phyloP scores from a whole-genome alignment of 306 rosid species.

The Cucurbita argyrosperma region DNA sequence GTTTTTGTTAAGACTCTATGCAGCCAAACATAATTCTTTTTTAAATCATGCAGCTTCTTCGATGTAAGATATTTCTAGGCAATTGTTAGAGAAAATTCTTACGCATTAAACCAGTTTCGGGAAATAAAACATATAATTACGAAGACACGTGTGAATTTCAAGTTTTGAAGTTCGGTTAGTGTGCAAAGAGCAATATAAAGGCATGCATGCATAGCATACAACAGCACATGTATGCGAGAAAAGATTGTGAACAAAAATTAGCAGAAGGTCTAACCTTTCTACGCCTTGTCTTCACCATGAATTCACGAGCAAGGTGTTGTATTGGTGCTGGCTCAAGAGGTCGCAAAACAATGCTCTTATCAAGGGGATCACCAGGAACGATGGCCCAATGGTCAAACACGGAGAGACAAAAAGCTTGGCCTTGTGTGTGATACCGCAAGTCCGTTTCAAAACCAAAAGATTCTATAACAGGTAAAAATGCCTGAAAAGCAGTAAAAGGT shows the following conservation, averaged over 20 bases:
- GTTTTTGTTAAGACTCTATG: too few relatives aligned
- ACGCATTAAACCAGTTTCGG: not conserved
- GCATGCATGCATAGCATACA: not conserved
- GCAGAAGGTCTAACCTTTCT: conserved; percentile 51
- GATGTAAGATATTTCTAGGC: too few relatives aligned
- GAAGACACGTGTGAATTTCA: not conserved
- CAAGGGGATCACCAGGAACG: conserved; percentile 97
- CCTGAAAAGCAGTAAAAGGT: conserved; percentile 31
- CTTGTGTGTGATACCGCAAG: conserved; percentile 94
- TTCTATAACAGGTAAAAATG: conserved; percentile 90
- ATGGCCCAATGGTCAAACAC: conserved; percentile 97
- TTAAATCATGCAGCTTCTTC: too few relatives aligned
- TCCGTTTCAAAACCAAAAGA: conserved; percentile 97
- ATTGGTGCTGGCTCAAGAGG: conserved; percentile 98
- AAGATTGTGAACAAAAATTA: not conserved
- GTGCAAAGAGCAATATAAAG: not conserved
- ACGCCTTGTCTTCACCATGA: conserved; percentile 98
- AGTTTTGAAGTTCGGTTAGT: not conserved
- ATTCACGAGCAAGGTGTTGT: conserved; percentile 97
- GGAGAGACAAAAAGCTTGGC: conserved; percentile 84
- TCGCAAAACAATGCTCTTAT: conserved; percentile 83
- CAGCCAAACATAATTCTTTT: too few relatives aligned
- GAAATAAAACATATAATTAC: not conserved
- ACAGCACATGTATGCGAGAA: not conserved
- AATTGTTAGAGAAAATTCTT: not conserved